phyloP scores from a whole-genome alignment of 2,329 filamentous ascomycete genomes.

The Calonectria leucothoes region DNA sequence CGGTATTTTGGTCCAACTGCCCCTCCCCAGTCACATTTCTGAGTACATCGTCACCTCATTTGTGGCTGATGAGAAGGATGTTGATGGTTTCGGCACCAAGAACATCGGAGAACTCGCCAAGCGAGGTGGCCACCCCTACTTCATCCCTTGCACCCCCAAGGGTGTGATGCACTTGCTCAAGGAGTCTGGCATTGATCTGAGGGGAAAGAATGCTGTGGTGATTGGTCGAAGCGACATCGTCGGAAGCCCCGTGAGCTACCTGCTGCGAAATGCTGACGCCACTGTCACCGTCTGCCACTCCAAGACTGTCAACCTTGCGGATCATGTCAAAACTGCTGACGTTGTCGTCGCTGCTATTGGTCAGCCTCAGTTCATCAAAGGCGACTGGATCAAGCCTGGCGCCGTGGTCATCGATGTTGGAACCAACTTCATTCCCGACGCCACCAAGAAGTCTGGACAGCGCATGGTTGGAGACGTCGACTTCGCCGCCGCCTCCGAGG shows the following conservation, averaged over 20 bases:
- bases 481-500: constrained; percentile 83
- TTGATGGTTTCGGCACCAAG: constrained; percentile 92
- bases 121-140: constrained; percentile 88
- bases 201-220: constrained; percentile 94
- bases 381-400: constrained; percentile 94
- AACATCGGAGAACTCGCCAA: constrained; percentile 99
- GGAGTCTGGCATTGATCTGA: constrained; percentile 84
- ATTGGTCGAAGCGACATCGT: constrained; percentile 97
- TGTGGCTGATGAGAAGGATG: constrained; percentile 94
- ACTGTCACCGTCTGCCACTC: constrained; percentile 98
- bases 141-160: constrained; percentile 95
- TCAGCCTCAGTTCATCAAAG: constrained; percentile 87
- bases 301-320: constrained; percentile 78
- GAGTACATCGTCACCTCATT: constrained; percentile 92
- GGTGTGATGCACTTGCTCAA: constrained; percentile 94
- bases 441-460: constrained; percentile 90
- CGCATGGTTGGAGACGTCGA: constrained; percentile 96
- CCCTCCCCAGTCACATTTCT: constrained; percentile 87
- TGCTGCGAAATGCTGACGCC: constrained; percentile 94
- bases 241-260: constrained; percentile 94
- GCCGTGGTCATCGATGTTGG: constrained; percentile 98
- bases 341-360: constrained; percentile 94
- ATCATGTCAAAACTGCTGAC: constrained; percentile 85
- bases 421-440: constrained; percentile 93
- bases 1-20: constrained; percentile 94